Conservation (phyloP, 345 rosid species). For the Eucalyptus dawsonii region DNA sequence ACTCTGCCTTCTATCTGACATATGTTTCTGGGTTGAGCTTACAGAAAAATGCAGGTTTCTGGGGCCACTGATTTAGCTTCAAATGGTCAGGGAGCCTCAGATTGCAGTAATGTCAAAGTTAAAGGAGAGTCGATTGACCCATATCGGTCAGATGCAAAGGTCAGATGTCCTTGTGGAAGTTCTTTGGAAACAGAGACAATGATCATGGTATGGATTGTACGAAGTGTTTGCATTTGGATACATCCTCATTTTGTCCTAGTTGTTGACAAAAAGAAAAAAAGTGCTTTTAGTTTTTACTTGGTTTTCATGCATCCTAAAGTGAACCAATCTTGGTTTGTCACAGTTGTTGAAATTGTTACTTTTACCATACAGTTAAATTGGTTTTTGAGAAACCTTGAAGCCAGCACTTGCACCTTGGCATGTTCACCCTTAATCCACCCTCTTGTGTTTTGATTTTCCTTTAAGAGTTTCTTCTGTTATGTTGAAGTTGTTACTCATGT, state of each 20-base stretch:
- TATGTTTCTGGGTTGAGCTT: background rate
- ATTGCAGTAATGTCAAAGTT: slow-evolving; percentile 46
- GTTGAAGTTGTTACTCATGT: background rate
- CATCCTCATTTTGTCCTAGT: background rate
- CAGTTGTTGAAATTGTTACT: background rate
- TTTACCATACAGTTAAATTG: background rate
- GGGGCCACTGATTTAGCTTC: slow-evolving; percentile 87
- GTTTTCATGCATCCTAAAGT: background rate
- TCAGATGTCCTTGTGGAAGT: slow-evolving; percentile 92
- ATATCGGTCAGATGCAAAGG: slow-evolving; percentile 39
- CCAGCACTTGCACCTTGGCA: background rate
- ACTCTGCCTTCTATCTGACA: background rate
- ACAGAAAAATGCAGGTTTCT: slow-evolving; percentile 87
- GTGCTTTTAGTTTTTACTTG: background rate
- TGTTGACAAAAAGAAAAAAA: background rate
- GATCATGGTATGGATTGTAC: slow-evolving; percentile 40
- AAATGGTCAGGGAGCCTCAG: slow-evolving; percentile 57
- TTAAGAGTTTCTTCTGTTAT: background rate
- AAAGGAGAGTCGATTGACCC: slow-evolving; percentile 60
- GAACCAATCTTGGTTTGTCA: background rate
- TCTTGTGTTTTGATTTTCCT: background rate
- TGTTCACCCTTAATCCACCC: background rate
- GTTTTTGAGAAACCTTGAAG: background rate
- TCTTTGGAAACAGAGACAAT: slow-evolving; percentile 57
- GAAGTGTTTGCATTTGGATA: background rate